Evolutionary conservation across 1,284 basidiomycete genomes (phyloP).

Genomic region (Naganishia albida): DNA sequence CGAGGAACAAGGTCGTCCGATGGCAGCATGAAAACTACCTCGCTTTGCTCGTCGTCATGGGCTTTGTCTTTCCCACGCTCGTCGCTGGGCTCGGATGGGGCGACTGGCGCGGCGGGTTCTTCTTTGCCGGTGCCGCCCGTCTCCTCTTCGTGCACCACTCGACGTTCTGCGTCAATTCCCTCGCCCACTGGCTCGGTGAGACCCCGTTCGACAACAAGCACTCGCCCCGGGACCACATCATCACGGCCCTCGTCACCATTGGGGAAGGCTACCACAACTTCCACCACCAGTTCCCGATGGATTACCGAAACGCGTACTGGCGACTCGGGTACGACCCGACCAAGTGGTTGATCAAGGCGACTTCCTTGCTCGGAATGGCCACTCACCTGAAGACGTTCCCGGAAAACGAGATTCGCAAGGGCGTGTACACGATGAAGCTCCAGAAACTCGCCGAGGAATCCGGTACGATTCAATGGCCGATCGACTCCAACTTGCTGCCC

Average conservation of each 20-base stretch:
- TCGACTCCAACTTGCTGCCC: slow-evolving; percentile 69
- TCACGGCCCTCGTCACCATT: slow-evolving; percentile 83
- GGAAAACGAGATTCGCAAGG: slow-evolving; percentile 89
- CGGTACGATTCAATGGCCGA: slow-evolving; percentile 73
- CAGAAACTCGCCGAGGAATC: slow-evolving; percentile 74
- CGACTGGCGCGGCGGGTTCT: slow-evolving; percentile 78
- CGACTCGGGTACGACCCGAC: slow-evolving; percentile 79
- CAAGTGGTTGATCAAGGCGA: slow-evolving; percentile 85
- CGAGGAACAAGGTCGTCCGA: slow-evolving; percentile 70
- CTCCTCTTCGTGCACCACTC: slow-evolving; percentile 88
- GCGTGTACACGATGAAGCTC: slow-evolving; percentile 88
- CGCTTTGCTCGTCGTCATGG: slow-evolving; percentile 69
- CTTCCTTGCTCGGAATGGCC: slow-evolving; percentile 70
- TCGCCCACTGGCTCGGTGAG: slow-evolving; percentile 92
- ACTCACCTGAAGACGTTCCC: slow-evolving; percentile 88
- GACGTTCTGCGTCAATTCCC: slow-evolving; percentile 92
- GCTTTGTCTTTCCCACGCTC: slow-evolving; percentile 70
- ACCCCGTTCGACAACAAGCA: slow-evolving; percentile 93
- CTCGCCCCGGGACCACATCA: slow-evolving; percentile 81
- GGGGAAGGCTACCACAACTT: slow-evolving; percentile 98
- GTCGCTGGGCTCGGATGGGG: slow-evolving; percentile 80
- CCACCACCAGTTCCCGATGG: slow-evolving; percentile 90
- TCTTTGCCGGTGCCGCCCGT: slow-evolving; percentile 81
- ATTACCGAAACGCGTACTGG: slow-evolving; percentile 88
- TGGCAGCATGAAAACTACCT: slow-evolving; percentile 86